Percentiles rank a stretch among this genome's conserved stretches.
phyloP scores from a whole-genome alignment of 352 stramenopile species.

The Globisporangium orthogonon region DNA sequence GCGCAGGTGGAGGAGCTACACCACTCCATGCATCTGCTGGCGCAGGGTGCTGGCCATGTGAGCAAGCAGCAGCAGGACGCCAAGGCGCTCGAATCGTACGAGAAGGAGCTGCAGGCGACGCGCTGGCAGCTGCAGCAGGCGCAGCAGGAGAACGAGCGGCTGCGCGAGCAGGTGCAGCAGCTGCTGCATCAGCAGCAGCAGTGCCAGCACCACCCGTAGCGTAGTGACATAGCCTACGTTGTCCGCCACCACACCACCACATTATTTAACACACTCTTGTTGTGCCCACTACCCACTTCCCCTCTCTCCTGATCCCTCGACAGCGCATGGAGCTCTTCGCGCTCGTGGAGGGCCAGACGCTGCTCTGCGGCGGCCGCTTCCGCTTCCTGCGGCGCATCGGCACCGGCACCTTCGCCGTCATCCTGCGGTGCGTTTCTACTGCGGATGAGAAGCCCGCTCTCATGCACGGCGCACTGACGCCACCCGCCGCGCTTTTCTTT shows the following conservation, averaged over 20 bases:
- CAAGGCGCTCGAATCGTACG: slow-evolving; percentile 45
- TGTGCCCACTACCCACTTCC: no score
- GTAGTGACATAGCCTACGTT: not conserved
- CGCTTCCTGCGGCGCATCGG: slow-evolving; percentile 67
- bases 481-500: not conserved
- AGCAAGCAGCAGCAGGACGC: slow-evolving; percentile 50
- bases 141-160: slow-evolving; percentile 70
- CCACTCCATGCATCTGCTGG: slow-evolving; percentile 50
- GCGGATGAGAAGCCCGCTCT: no score
- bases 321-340: slow-evolving; percentile 21
- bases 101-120: slow-evolving; percentile 61
- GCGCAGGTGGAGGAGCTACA: slow-evolving; percentile 29
- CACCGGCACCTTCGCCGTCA: slow-evolving; percentile 60
- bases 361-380: slow-evolving; percentile 55
- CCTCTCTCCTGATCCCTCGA: no score
- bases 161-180: slow-evolving; percentile 41
- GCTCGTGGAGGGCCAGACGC: slow-evolving; percentile 62
- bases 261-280: not conserved
- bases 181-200: not conserved
- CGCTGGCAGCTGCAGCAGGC: slow-evolving; percentile 63
- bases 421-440: slow-evolving; percentile 38
- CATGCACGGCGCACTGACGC: not conserved
- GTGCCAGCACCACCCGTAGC: slow-evolving; percentile 2
- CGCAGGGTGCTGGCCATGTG: slow-evolving; percentile 46
- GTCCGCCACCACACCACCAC: not conserved